Conservation (phyloP, 331 rosid genomes). For the Stylosanthes scabra region DNA sequence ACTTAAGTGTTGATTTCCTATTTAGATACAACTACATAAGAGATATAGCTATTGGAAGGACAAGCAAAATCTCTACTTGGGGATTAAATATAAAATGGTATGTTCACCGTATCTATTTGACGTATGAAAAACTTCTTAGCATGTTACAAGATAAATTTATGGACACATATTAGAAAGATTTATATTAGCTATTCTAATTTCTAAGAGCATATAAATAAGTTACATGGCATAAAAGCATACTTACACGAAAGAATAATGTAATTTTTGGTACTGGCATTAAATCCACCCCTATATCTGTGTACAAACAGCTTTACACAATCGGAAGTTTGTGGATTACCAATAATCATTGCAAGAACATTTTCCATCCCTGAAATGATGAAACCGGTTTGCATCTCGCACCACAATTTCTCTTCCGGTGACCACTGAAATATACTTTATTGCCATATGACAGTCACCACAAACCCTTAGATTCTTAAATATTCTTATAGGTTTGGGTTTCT, state of each 20-base stretch:
- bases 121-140: not conserved
- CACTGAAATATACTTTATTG: slow-evolving; percentile 52
- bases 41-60: not conserved
- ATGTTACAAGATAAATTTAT: not conserved
- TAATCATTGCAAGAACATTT: slow-evolving; percentile 61
- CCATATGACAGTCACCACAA: slow-evolving; percentile 59
- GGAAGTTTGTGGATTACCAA: slow-evolving; percentile 45
- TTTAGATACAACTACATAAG: not conserved
- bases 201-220: not conserved
- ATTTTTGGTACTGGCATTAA: too few species aligned
- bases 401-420: slow-evolving; percentile 56
- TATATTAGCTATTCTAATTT: not conserved
- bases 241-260: not conserved
- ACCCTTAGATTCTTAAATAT: slow-evolving; percentile 58
- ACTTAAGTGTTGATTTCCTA: too few species aligned
- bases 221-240: not conserved
- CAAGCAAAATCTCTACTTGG: not conserved
- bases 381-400: slow-evolving; percentile 57
- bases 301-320: not conserved
- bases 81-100: not conserved
- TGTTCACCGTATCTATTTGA: not conserved
- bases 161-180: not conserved
- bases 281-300: not conserved
- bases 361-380: slow-evolving; percentile 60
- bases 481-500: slow-evolving; percentile 47